Evolutionary conservation across 1,284 basidiomycete species (phyloP).

Genomic region (Trichosporon coremiiforme): DNA sequence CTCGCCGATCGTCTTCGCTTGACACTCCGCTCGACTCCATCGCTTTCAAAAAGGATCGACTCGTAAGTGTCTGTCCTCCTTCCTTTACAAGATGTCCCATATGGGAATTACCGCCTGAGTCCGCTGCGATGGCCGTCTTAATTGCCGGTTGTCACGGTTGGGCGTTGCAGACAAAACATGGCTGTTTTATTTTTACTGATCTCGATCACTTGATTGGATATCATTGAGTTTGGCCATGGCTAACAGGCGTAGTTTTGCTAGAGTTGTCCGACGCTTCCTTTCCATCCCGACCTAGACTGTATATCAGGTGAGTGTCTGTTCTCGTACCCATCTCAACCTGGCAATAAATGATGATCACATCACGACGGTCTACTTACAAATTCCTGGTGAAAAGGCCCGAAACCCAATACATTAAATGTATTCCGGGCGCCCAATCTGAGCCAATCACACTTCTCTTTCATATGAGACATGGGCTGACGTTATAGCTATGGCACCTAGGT

Average conservation of each 20-base stretch:
- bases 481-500: conserved; percentile 44
- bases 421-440: conserved; percentile 50
- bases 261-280: neutral
- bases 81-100: conserved; percentile 50
- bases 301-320: conserved; percentile 12
- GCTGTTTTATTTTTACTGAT: conserved; percentile 57
- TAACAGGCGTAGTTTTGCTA: conserved; percentile 27
- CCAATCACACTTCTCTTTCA: conserved; percentile 19
- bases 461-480: conserved; percentile 24
- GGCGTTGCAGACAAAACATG: conserved; percentile 55
- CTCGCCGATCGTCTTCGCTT: neutral
- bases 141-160: conserved; percentile 38
- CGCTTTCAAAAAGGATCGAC: neutral
- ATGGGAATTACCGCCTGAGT: conserved; percentile 58
- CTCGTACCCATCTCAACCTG: neutral
- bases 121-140: conserved; percentile 40
- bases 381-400: conserved; percentile 52
- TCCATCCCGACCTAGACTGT: neutral
- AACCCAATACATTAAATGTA: conserved; percentile 35
- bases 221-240: conserved; percentile 27
- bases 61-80: conserved; percentile 25
- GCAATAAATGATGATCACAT: conserved; percentile 53
- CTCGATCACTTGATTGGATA: conserved; percentile 22
- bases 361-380: conserved; percentile 56
- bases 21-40: neutral